Evolutionary conservation across 2,329 filamentous ascomycete genomes (phyloP).

Genomic region (Chaetomiaceae sp.): DNA sequence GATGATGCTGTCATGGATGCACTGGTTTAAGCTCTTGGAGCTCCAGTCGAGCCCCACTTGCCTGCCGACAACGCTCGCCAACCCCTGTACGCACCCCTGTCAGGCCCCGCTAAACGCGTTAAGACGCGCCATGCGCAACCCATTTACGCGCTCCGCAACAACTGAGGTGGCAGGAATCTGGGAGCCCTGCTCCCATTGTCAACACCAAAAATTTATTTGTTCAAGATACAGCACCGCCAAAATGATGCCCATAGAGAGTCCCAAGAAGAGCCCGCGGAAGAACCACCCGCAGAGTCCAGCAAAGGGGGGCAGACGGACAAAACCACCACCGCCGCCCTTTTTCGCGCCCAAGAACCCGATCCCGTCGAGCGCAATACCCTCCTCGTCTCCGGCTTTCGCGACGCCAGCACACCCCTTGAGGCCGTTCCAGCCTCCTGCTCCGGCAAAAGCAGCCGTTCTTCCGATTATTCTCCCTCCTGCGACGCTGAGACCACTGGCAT

Average conservation of each 20-base stretch:
- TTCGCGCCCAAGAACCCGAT: slow-evolving; percentile 36
- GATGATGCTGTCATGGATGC: slow-evolving; percentile 13
- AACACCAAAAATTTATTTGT: neutral
- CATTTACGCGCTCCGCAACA: slow-evolving; percentile 22
- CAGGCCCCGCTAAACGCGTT: slow-evolving; percentile 20
- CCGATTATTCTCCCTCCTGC: slow-evolving; percentile 86
- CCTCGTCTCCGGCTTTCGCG: slow-evolving; percentile 85
- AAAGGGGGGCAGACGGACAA: slow-evolving; percentile 27
- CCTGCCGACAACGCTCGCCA: neutral
- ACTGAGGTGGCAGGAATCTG: neutral
- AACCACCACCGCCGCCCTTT: slow-evolving; percentile 35
- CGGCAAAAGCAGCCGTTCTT: slow-evolving; percentile 61
- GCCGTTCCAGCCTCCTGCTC: slow-evolving; percentile 52
- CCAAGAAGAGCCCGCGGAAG: slow-evolving; percentile 22
- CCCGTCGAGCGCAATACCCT: slow-evolving; percentile 59
- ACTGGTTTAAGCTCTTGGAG: neutral
- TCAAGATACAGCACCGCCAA: slow-evolving; percentile 2
- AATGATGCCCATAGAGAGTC: slow-evolving; percentile 27
- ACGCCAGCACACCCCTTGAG: slow-evolving; percentile 78
- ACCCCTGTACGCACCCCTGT: slow-evolving; percentile 1
- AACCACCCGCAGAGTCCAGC: slow-evolving; percentile 26
- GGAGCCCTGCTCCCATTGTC: too few species aligned
- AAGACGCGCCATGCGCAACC: slow-evolving; percentile 12
- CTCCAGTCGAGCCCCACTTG: slow-evolving; percentile 4
- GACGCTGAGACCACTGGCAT: slow-evolving; percentile 83